Evolutionary conservation across 2,329 filamentous ascomycete genomes (phyloP).

Genomic region (Stachybotrys elegans): DNA sequence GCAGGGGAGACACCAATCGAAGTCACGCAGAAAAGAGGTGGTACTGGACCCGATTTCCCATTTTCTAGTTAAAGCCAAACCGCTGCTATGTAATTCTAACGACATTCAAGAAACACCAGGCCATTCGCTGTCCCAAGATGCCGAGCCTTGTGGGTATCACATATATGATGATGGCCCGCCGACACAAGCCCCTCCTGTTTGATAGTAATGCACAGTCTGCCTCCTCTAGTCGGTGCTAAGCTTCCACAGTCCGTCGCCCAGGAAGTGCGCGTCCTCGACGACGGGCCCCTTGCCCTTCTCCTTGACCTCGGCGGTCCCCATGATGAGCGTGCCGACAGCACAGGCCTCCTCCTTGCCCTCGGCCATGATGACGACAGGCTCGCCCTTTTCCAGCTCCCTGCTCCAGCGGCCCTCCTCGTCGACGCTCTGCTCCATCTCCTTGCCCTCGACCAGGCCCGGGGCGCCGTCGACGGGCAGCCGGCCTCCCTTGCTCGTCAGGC

Average conservation of each 20-base stretch:
- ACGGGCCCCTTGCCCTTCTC: slow-evolving; percentile 90
- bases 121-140: too few species aligned
- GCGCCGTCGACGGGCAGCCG: slow-evolving; percentile 58
- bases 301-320: slow-evolving; percentile 88
- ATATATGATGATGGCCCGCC: too few species aligned
- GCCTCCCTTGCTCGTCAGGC: slow-evolving; percentile 79
- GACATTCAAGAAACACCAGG: too few species aligned
- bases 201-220: too few species aligned
- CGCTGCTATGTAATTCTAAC: too few species aligned
- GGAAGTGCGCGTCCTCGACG: slow-evolving; percentile 87
- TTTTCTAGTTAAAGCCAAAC: too few species aligned
- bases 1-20: too few species aligned
- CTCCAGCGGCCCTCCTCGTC: slow-evolving; percentile 53
- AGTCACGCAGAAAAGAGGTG: too few species aligned
- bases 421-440: slow-evolving; percentile 35
- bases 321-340: slow-evolving; percentile 77
- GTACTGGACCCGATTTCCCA: too few species aligned
- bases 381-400: slow-evolving; percentile 69
- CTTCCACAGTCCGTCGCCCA: slow-evolving; percentile 92
- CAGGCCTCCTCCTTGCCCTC: slow-evolving; percentile 94
- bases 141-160: too few species aligned
- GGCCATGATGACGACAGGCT: slow-evolving; percentile 82
- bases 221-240: slow-evolving; percentile 45
- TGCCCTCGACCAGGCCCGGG: slow-evolving; percentile 28
- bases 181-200: too few species aligned